Evolutionary conservation across 305 asterid genomes (phyloP), one percentile per base, ranked within the genome.

Genomic region (Euphrasia arctica): DNA sequence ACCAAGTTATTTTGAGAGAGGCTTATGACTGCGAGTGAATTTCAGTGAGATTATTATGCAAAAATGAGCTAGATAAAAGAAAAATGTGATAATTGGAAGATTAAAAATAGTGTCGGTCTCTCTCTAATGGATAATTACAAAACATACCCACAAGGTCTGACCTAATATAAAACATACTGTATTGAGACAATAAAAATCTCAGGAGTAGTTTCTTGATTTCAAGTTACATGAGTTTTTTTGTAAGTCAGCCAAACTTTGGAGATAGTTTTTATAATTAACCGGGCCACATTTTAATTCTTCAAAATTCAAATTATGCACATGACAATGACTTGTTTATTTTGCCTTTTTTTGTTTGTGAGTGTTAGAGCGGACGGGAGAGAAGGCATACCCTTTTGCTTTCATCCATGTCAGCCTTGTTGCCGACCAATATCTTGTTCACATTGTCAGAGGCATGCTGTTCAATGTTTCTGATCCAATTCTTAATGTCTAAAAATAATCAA

Each of bases 401-500:
- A 65, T 89, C 96, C 96, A 89, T 89, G 68, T 89, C 96, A 62
- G 96, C 96, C 78, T 89, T 89, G 89, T 89, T 89, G 61, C 96
- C 96, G 28, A 89, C 95, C 68, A 89, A 72, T 67, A 89, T 77
- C 81, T 86, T 89, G 87, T 87, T 87, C 75, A 89, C 95, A 81
- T 85, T 89, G 79, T 89, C 95, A 14, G 95, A 87, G 67, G 95
- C 95, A 78, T 87, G 97, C 48, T 87, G 95, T 66, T 89, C 97
- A 68, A 89, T 89, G 76, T 88, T 88, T 62, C 96, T 80, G 74
- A 89, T 89, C 96, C 96, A 89, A 71, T 89, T 89, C 70, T 94
- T 84, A 67, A 89, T 75, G 62, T 75, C 80, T 75, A 55, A 67
- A 63, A 43, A 75, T 48, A 60, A 60, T 43, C 63, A 22, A 1